Evolutionary conservation across 2,329 filamentous ascomycete species (phyloP), one percentile per base, ranked within the genome.

Genomic region (Apiospora sp.): DNA sequence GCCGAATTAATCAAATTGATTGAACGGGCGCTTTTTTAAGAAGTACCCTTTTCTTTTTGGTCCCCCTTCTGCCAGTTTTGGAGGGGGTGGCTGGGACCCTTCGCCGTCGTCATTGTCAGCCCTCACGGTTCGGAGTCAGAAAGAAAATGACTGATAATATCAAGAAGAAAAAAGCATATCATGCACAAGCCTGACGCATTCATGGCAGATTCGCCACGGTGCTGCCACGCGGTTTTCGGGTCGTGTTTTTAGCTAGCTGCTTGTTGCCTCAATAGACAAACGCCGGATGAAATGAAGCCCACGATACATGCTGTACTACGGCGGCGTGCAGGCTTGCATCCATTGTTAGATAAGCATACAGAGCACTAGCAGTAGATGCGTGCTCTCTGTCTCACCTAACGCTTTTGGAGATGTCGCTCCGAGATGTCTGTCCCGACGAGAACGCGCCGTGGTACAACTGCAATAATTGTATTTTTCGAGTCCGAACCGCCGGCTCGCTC

Each of bases 31-130:
- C n/a, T 27, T 51, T 51, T 51, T 14, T 1, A 8, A 13, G 12
- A 51, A 51, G 49, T 27, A 51, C 49, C n/a, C n/a, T 51, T 27
- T 27, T 3, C 49, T 51, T 51, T 51, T 27, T 12, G 46, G 3
- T 3, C 8, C 49, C 10, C n/a, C n/a, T 61, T 37, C 54, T 12
- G 22, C 54, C 58, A 22, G 19, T 41, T 41, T 64, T 64, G 22
- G 58, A 64, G 58, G 58, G 58, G 58, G 58, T 64, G 58, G 58
- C 58, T 64, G 58, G 34, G 58, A 64, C 58, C 34, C 30, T 64
- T 64, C 27, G n/a, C 46, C 19, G 48, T 51, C 54, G 30, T 61
- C 54, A 37, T 61, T 30, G 4, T 37, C 54, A 37, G 30, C 27
- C 16, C 19, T 64, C 19, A 34, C 30, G 51, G 41, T n/a, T 64